Evolutionary conservation across 2,329 filamentous ascomycete genomes (phyloP), one percentile per base, ranked within the genome.

Genomic region (Ceratocystis destructans): DNA sequence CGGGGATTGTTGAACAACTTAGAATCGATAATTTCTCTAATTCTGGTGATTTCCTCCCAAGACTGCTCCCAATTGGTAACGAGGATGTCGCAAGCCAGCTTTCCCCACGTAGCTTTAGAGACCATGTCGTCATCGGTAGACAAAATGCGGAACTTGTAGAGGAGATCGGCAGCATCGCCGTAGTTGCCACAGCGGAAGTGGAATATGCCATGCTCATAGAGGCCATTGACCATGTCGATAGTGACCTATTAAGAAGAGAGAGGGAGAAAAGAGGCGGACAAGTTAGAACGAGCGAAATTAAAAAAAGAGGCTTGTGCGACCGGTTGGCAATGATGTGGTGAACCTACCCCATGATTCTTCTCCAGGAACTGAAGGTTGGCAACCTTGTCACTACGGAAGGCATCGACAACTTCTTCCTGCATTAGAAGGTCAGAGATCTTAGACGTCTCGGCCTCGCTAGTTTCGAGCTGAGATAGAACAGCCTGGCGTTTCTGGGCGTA

Each of bases 81-180:
- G 70, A 99, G 83, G 74, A 99, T 97, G 77, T 99, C 94, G 71
- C 87, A 95, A 63, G 93, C 94, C 69, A 99, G 84, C 80, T 96
- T 96, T 76, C 94, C 94, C 94, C 94, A 99, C 69, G 92, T 97
- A 68, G 94, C 94, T 65, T 89, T 89, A 67, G 90, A 85, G 71
- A 96, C 93, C 80, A 96, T 96, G 82, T 97, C 94, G 79, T 96
- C 96, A 77, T 99, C 94, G 72, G 93, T 99, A 67, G 93, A 96
- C 72, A 99, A 84, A 70, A 99, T 91, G 74, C 94, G 89, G 86
- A 97, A 99, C 76, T 96, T 90, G 80, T 96, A 97, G 64, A 99
- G 87, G 71, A 96, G 83, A 75, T 97, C 94, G 70, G 91, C 88
- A 41, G 94, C 93, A 71, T 88, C 88, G 65, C 80, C 86, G 77